Conservation (phyloP, 768 basidiomycete genomes). For the Suillus alpinus region DNA sequence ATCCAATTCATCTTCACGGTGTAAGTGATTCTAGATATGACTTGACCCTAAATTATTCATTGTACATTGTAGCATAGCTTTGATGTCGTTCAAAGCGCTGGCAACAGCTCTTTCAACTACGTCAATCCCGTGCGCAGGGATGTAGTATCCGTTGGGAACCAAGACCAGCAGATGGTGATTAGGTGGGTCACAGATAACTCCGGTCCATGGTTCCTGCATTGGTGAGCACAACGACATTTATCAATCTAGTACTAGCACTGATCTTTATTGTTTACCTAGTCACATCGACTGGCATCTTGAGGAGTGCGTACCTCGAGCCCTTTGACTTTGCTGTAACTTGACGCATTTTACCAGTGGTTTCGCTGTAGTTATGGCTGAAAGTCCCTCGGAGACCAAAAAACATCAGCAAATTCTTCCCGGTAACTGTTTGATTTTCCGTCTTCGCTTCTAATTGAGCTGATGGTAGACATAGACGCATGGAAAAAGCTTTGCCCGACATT, state of each 20-base stretch:
- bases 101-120: constrained; percentile 6
- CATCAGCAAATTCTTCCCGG: not conserved
- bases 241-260: not conserved
- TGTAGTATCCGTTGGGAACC: constrained; percentile 32
- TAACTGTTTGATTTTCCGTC: not conserved
- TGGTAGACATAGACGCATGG: not conserved
- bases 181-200: constrained; percentile 63
- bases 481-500: not conserved
- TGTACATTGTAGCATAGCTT: constrained; percentile 1
- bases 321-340: constrained; percentile 11
- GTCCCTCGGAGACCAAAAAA: not conserved
- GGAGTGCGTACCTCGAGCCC: constrained; percentile 12
- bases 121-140: constrained; percentile 30
- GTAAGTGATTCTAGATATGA: constrained; percentile 12
- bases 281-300: constrained; percentile 28
- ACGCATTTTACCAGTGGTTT: not conserved
- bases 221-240: constrained; percentile 6
- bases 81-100: constrained; percentile 11
- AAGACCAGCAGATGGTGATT: constrained; percentile 43
- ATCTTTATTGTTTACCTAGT: constrained; percentile 7
- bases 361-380: constrained; percentile 7
- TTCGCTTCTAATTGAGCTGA: not conserved
- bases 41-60: not conserved
- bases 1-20: constrained; percentile 33
- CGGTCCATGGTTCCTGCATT: constrained; percentile 47